Evolutionary conservation across 192 early-diverging fungal genomes (phyloP), one percentile per base, ranked within the genome.

Genomic region (Podila minutissima): DNA sequence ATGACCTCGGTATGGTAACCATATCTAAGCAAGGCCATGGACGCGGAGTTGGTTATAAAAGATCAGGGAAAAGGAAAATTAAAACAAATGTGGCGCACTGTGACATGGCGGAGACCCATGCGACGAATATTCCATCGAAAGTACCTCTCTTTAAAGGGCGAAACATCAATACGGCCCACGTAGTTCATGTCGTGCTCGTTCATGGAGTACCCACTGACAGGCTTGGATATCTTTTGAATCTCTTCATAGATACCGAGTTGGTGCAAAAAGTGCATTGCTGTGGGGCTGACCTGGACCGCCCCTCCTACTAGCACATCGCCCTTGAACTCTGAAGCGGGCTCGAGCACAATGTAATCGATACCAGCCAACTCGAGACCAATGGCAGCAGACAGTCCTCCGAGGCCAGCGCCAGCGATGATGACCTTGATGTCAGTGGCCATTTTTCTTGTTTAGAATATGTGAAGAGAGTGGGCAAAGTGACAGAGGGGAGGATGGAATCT

Each of bases 161-260:
- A 59, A 28, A 69, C 20, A 58, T 81, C 77, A 50, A 81, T 73
- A 33, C 77, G 70, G 20, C 77, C 77, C 24, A 81, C 46, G 41
- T 69, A 81, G 31, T 51, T 81, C 77, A 81, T 73, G 46, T 81
- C 71, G 28, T 81, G 77, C 17, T 81, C 77, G 37, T 81, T 81
- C 77, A 81, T 72, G 51, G 77, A 81, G 35, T 65, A 59, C 12
- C 77, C 77, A 46, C 77, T 81, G 24, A 73, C 70, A 24, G 77
- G 77, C 38, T 81, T 81, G 22, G 77, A 81, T 3, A 81, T 69
- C 31, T 73, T 63, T 37, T 73, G 66, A 5, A 81, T 69, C n/a
- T 81, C 77, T 46, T 81, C 77, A 57, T 81, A 73, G 67, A 81
- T 73, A 49, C 77, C 77, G 0, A 81, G 77, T 50, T 81, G 77